phyloP scores from a whole-genome alignment of 2,329 filamentous ascomycete species.

The Pseudopyricularia cyperi region DNA sequence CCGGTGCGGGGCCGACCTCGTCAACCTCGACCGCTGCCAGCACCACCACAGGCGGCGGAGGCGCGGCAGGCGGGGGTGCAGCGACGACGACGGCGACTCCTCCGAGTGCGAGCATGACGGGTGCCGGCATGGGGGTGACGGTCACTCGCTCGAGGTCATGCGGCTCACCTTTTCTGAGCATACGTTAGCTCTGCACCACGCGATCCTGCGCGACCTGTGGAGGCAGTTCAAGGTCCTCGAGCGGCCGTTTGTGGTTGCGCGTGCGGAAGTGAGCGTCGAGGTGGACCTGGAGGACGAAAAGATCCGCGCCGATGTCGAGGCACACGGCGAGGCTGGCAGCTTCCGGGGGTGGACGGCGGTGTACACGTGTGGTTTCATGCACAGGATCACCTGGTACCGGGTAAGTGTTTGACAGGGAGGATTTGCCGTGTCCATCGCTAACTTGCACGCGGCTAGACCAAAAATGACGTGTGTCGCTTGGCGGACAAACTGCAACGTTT shows the following conservation, averaged over 20 bases:
- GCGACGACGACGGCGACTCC: neutral
- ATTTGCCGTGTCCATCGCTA: too few species aligned
- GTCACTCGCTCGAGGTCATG: neutral
- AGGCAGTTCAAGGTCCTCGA: conserved; percentile 9
- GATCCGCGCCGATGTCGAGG: conserved; percentile 5
- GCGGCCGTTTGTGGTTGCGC: conserved; percentile 7
- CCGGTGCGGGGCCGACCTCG: neutral
- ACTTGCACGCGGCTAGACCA: neutral
- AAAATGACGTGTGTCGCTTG: conserved; percentile 7
- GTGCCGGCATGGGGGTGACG: neutral
- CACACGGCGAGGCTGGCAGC: conserved; percentile 4
- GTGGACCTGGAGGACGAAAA: conserved; percentile 6
- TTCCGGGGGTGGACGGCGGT: conserved; percentile 5
- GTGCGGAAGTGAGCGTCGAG: conserved; percentile 5
- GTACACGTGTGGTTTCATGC: conserved; percentile 8
- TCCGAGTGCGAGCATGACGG: neutral
- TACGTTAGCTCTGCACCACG: conserved; percentile 9
- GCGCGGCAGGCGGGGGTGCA: neutral
- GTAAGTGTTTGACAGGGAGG: neutral
- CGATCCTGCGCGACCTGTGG: conserved; percentile 9
- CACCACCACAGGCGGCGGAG: conserved; percentile 3
- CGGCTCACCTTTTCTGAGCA: conserved; percentile 8
- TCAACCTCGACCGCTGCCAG: conserved; percentile 3
- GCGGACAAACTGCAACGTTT: conserved; percentile 7
- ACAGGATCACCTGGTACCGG: conserved; percentile 10